A percentile compares a stretch with the other conserved stretches of the same genome.
These are phyloP conservation scores for Sergeia podlipaevii DNA, from an alignment of 208 protist species.

Conservation along the genomic window DNA sequence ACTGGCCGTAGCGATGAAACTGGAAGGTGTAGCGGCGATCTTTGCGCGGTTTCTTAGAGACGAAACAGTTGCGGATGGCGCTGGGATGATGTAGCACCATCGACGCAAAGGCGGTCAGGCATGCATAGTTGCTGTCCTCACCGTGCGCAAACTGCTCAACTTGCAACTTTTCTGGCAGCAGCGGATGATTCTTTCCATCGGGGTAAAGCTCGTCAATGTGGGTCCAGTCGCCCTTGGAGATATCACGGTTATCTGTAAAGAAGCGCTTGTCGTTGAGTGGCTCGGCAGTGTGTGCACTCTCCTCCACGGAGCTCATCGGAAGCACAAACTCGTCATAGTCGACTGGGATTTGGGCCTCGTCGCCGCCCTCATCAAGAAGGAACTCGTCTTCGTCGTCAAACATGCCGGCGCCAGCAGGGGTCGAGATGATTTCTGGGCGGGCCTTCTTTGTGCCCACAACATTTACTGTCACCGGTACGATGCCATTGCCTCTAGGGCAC, in stretches of 20 bases:
- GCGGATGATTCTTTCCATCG: constrained; percentile 43
- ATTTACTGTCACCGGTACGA: constrained; percentile 41
- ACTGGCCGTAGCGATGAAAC: constrained; percentile 64
- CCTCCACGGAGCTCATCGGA: constrained; percentile 17
- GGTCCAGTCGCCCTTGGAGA: constrained; percentile 43
- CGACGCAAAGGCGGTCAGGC: constrained; percentile 44
- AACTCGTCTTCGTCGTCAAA: constrained; percentile 69
- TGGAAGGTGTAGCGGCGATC: constrained; percentile 59
- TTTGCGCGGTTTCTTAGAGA: constrained; percentile 45
- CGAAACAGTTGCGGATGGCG: constrained; percentile 53
- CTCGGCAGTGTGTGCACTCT: constrained; percentile 34
- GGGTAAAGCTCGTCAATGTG: constrained; percentile 72
- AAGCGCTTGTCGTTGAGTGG: constrained; percentile 55
- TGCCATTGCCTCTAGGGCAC: constrained; percentile 32
- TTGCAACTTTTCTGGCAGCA: constrained; percentile 41
- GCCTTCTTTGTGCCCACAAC: constrained; percentile 36
- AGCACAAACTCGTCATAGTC: constrained; percentile 49
- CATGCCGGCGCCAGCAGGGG: constrained; percentile 53
- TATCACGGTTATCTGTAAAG: constrained; percentile 37
- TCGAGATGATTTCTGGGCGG: constrained; percentile 51
- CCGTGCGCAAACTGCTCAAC: constrained; percentile 57
- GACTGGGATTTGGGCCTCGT: constrained; percentile 29
- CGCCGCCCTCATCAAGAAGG: constrained; percentile 63
- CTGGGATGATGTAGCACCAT: constrained; percentile 41
- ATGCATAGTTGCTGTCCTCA: constrained; percentile 56